phyloP scores from a whole-genome alignment of 2,329 filamentous ascomycete species.

The Fusarium sp. region DNA sequence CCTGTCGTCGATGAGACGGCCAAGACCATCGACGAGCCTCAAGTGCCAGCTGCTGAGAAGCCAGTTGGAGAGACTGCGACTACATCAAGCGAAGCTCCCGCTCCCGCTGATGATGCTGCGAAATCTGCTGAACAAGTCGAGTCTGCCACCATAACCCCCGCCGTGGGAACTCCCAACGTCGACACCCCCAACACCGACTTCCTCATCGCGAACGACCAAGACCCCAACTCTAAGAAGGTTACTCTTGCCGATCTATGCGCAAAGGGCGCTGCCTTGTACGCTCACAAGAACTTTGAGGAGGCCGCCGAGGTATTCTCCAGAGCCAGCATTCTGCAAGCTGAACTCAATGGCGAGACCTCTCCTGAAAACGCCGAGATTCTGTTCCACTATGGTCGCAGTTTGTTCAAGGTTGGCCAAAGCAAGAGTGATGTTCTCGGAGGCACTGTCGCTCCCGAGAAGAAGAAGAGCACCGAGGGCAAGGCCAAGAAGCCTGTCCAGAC shows the following conservation, averaged over 20 bases:
- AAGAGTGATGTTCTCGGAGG: slow-evolving; percentile 96
- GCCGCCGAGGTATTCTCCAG: slow-evolving; percentile 90
- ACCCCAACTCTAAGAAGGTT: slow-evolving; percentile 68
- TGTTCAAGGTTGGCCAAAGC: slow-evolving; percentile 94
- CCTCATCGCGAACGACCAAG: slow-evolving; percentile 57
- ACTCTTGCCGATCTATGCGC: slow-evolving; percentile 84
- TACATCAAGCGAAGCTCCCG: slow-evolving; percentile 4
- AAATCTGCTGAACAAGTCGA: slow-evolving; percentile 38
- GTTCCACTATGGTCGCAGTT: slow-evolving; percentile 92
- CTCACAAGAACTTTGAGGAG: slow-evolving; percentile 87
- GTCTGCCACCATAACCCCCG: slow-evolving; percentile 39
- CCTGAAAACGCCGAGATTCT: slow-evolving; percentile 93
- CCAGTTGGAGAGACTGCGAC: slow-evolving; percentile 2
- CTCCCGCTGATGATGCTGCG: slow-evolving; percentile 23
- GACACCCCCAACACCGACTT: slow-evolving; percentile 46
- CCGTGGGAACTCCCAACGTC: slow-evolving; percentile 27
- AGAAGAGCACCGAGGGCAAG: slow-evolving; percentile 55
- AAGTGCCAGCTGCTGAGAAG: slow-evolving; percentile 16
- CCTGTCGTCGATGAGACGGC: slow-evolving; percentile 38
- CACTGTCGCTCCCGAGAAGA: slow-evolving; percentile 73
- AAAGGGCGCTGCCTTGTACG: slow-evolving; percentile 87
- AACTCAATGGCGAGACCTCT: slow-evolving; percentile 92
- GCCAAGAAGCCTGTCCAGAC: slow-evolving; percentile 59
- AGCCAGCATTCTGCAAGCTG: slow-evolving; percentile 90
- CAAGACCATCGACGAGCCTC: slow-evolving; percentile 29